Evolutionary conservation across 805 yeast species (phyloP), one percentile per base, ranked within the genome.

Genomic region (Spathaspora arborariae): DNA sequence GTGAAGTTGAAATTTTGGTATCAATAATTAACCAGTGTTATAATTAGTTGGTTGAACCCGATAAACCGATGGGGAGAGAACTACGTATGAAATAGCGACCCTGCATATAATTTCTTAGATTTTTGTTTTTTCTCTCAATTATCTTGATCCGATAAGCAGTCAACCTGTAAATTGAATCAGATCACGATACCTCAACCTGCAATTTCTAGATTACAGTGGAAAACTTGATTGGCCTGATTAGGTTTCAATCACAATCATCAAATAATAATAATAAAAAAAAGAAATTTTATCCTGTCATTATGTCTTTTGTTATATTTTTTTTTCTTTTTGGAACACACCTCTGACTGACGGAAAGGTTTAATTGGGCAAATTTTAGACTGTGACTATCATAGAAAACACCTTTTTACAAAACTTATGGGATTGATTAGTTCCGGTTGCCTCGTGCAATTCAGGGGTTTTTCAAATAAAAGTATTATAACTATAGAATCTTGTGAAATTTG

Each of bases 161-260:
- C 11, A 37, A 37, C 24, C 40, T 37, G 40, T 35, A 35, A 35
- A 16, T 6, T 15, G 16, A 35, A 11, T n/a, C 20, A 19, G 20
- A 19, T 19, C 20, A 9, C 3, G 24, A 13, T 22, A 10, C 34
- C 27, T 3, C 20, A 39, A 39, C 34, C 42, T 39, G 42, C 21
- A 39, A 19, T 36, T 43, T 22, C 9, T 20, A 18, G 46, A 43
- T 43, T 36, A 43, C 46, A 43, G 2, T 10, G 16, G 6, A 21
- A 43, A 24, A 19, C 37, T 36, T 43, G 20, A 43, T 43, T 43
- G 46, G 46, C 18, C 27, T 36, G 46, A 43, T 43, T 36, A 27
- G 13, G 27, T 7, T 37, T 13, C 11, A n/a, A 13, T 15, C 15
- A 30, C 35, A 30, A 30, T 30, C 35, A n/a, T 30, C n/a, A 39